Percentiles rank a stretch among this genome's conserved stretches.
Conservation (phyloP, 129 eudicot species). For the Centella asiatica region DNA sequence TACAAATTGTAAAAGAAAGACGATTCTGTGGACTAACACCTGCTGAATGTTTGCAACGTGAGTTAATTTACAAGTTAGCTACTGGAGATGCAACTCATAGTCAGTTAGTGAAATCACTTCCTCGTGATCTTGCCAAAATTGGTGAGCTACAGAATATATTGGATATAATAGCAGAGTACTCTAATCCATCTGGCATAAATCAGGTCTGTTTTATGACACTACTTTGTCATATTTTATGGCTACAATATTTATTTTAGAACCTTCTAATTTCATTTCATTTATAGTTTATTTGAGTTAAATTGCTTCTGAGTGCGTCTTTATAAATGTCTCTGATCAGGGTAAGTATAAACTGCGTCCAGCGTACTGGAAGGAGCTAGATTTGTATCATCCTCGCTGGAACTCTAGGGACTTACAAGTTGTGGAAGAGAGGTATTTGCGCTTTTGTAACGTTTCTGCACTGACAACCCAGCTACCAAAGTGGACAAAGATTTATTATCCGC, state of each 20-base stretch:
- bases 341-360: constrained; percentile 68
- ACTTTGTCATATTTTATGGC: too few species aligned
- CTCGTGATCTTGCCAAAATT: constrained; percentile 80
- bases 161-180: constrained; percentile 76
- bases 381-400: constrained; percentile 95
- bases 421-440: constrained; percentile 83
- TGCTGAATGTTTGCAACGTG: constrained; percentile 79
- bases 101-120: constrained; percentile 80
- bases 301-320: too few species aligned
- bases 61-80: constrained; percentile 67
- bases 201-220: too few species aligned
- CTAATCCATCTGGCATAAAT: constrained; percentile 86
- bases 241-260: too few species aligned
- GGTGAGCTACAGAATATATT: constrained; percentile 63
- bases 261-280: too few species aligned
- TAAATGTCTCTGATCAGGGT: constrained; percentile 43
- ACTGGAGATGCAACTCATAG: constrained; percentile 86
- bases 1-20: constrained; percentile 85
- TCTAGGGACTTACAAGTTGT: constrained; percentile 88
- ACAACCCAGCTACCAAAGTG: constrained; percentile 88
- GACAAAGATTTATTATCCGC: constrained; percentile 73
- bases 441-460: constrained; percentile 74
- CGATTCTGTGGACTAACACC: constrained; percentile 81
- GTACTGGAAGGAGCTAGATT: constrained; percentile 90
- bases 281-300: too few species aligned